phyloP scores from a whole-genome alignment of 805 yeast genomes.

The Candida yuanshanica region DNA sequence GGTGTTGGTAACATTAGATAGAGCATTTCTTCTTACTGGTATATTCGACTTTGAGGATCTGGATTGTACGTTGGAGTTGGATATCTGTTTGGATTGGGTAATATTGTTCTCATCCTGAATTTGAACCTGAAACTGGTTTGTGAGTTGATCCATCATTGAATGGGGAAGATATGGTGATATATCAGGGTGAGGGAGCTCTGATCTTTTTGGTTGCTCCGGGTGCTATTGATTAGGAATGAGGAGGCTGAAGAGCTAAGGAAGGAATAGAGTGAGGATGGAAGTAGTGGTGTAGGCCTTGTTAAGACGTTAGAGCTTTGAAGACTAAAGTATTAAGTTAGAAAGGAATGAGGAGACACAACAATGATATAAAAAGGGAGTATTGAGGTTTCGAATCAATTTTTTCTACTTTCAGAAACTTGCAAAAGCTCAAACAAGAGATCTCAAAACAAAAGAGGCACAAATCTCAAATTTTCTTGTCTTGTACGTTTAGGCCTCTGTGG shows the following conservation, averaged over 20 bases:
- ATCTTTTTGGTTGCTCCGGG: no score
- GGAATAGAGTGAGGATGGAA: no score
- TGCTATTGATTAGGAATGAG: no score
- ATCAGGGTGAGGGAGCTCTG: no score
- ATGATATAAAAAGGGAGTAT: no score
- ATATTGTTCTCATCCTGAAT: constrained; percentile 20
- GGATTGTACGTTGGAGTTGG: neutral
- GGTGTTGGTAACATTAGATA: constrained; percentile 25
- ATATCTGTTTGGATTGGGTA: constrained; percentile 6
- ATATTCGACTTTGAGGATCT: constrained; percentile 17
- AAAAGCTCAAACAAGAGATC: neutral
- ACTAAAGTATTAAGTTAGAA: no score
- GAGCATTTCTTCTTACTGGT: constrained; percentile 25
- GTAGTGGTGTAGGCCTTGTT: no score
- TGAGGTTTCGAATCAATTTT: no score
- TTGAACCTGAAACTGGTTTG: constrained; percentile 5
- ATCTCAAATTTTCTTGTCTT: neutral
- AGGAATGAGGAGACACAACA: no score
- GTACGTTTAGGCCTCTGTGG: neutral
- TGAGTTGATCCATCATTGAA: constrained; percentile 11
- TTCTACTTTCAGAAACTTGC: no score
- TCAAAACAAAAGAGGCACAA: neutral
- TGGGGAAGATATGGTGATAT: neutral
- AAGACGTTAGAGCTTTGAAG: no score
- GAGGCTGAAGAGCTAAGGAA: no score